A percentile compares a stretch with the other conserved stretches of the same genome.
Conservation (phyloP, 2,329 filamentous ascomycete species). For the Diaporthe sp. region DNA sequence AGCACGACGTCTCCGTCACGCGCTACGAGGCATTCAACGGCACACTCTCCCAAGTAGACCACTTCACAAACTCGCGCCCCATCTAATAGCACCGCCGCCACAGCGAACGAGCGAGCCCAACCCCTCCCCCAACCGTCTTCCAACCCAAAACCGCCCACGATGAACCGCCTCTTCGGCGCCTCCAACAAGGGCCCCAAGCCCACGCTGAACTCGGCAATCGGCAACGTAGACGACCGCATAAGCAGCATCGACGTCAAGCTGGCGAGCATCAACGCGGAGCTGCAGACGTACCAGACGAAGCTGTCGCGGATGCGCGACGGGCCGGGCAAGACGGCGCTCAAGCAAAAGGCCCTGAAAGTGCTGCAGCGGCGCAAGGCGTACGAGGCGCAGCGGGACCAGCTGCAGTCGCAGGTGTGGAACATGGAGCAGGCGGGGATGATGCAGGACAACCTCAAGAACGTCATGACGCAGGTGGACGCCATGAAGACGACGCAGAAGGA, state of each 20-base stretch:
- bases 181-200: constrained; percentile 91
- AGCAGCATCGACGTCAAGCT: constrained; percentile 95
- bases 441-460: constrained; percentile 98
- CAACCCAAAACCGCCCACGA: constrained; percentile 53
- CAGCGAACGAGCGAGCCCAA: background rate
- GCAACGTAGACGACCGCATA: constrained; percentile 87
- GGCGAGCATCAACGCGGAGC: constrained; percentile 90
- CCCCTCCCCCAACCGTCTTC: background rate
- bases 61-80: background rate
- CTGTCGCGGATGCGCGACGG: constrained; percentile 95
- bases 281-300: constrained; percentile 88
- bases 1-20: background rate
- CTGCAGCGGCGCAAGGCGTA: constrained; percentile 95
- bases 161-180: constrained; percentile 97
- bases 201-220: constrained; percentile 85
- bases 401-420: constrained; percentile 96
- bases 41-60: background rate
- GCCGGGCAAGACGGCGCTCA: constrained; percentile 91
- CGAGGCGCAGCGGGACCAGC: constrained; percentile 93
- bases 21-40: background rate
- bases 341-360: constrained; percentile 94
- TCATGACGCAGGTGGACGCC: constrained; percentile 97
- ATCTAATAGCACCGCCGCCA: background rate
- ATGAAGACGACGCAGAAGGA: constrained; percentile 98
- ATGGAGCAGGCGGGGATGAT: constrained; percentile 99